Evolutionary conservation across 1,139 yeast species (phyloP).

Genomic region (Taphrina communis): DNA sequence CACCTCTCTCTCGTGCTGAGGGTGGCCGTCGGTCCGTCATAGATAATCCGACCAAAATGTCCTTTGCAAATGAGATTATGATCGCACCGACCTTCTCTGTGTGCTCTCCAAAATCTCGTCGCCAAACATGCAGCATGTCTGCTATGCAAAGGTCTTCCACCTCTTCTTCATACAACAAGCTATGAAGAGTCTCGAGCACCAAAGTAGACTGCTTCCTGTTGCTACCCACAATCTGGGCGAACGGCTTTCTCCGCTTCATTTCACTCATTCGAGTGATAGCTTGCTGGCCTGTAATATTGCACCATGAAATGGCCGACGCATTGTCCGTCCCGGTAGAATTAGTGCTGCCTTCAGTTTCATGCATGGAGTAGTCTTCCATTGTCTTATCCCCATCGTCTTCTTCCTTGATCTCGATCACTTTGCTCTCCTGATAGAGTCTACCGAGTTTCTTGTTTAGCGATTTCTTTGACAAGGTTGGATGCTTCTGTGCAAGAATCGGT

Average conservation of each 20-base stretch:
- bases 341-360: not conserved
- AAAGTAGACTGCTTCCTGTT: slow-evolving; percentile 1
- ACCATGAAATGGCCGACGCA: not conserved
- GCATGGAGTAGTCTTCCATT: not conserved
- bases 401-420: not conserved
- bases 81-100: slow-evolving; percentile 1
- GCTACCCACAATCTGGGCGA: not conserved
- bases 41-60: not conserved
- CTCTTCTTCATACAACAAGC: slow-evolving; percentile 13
- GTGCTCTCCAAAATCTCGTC: slow-evolving; percentile 14
- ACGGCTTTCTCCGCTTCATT: not conserved
- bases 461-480: slow-evolving; percentile 2
- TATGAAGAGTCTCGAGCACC: slow-evolving; percentile 2
- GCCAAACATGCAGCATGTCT: slow-evolving; percentile 13
- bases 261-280: not conserved
- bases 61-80: slow-evolving; percentile 1
- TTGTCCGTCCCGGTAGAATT: not conserved
- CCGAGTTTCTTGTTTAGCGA: slow-evolving; percentile 1
- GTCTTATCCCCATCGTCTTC: not conserved
- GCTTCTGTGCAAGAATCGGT: slow-evolving; percentile 8
- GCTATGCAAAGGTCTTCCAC: slow-evolving; percentile 15
- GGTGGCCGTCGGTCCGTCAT: slow-evolving; percentile 2
- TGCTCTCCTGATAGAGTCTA: slow-evolving; percentile 14
- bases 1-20: not conserved
- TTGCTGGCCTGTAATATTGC: not conserved